Conservation (phyloP, 116 monocot species). For the Thalassia testudinum region DNA sequence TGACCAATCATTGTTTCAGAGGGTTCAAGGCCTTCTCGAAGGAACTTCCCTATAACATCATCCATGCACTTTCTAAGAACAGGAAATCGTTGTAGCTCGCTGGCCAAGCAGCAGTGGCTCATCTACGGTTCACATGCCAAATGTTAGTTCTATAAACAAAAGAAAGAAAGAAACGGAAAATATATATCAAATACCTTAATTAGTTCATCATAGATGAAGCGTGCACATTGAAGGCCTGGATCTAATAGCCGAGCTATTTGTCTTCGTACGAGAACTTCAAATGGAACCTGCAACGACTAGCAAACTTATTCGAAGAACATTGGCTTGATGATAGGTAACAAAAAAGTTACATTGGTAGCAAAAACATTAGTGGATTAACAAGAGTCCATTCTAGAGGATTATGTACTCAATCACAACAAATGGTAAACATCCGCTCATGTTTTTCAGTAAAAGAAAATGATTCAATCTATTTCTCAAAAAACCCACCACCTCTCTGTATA, state of each 20-base stretch:
- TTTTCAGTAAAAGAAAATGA: no score
- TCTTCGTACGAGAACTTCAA: slow-evolving; percentile 90
- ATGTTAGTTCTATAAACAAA: background rate
- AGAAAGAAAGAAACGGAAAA: background rate
- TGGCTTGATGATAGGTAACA: no score
- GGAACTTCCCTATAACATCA: slow-evolving; percentile 86
- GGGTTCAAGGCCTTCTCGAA: slow-evolving; percentile 84
- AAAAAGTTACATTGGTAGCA: no score
- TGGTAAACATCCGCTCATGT: no score
- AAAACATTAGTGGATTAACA: no score
- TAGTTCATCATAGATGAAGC: slow-evolving; percentile 96
- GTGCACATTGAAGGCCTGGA: slow-evolving; percentile 98
- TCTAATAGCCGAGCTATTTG: slow-evolving; percentile 90
- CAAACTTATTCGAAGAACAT: background rate
- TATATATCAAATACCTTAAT: slow-evolving; percentile 44
- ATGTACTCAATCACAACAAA: no score
- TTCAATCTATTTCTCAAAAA: no score
- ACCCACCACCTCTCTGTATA: no score
- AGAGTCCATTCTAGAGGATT: no score
- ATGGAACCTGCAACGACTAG: slow-evolving; percentile 50
- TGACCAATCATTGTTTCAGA: slow-evolving; percentile 95
- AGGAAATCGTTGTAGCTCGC: slow-evolving; percentile 88
- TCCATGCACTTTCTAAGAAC: slow-evolving; percentile 83
- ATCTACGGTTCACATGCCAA: slow-evolving; percentile 31
- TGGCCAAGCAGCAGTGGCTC: slow-evolving; percentile 66